Evolutionary conservation across 1,284 basidiomycete genomes (phyloP).

Genomic region (Moniliophthora roreri): DNA sequence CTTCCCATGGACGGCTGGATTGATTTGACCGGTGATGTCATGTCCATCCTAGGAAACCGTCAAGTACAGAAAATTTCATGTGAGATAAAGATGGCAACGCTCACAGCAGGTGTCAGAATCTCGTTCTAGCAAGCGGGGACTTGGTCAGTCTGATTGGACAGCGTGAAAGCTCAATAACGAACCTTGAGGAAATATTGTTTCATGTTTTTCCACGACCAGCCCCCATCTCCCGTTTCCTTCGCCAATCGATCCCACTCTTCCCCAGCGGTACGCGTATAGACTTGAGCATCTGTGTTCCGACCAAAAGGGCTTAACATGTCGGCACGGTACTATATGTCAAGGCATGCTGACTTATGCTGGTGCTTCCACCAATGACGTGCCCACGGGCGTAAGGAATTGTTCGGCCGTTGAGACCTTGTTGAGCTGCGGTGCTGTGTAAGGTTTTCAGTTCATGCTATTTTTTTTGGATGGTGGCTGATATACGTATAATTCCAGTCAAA

Average conservation of each 20-base stretch:
- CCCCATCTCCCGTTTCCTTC: slow-evolving; percentile 15
- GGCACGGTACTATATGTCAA: not conserved
- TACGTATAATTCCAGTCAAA: not conserved
- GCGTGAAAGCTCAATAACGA: not conserved
- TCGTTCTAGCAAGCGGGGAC: slow-evolving; percentile 13
- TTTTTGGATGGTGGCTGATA: not conserved
- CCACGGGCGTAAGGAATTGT: no score
- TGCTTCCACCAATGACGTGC: no score
- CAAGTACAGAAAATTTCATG: not conserved
- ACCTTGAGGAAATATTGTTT: slow-evolving; percentile 21
- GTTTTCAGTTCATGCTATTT: not conserved
- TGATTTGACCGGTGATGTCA: slow-evolving; percentile 14
- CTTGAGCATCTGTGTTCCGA: slow-evolving; percentile 6
- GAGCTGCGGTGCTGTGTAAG: not conserved
- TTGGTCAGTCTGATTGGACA: not conserved
- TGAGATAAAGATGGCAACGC: not conserved
- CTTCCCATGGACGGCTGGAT: slow-evolving; percentile 14
- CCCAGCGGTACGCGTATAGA: slow-evolving; percentile 17
- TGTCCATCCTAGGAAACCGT: slow-evolving; percentile 12
- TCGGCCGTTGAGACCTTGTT: no score
- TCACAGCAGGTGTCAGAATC: slow-evolving; percentile 14
- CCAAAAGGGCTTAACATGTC: not conserved
- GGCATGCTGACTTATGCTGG: no score
- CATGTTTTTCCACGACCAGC: slow-evolving; percentile 22
- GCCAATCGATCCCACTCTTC: slow-evolving; percentile 19